A percentile compares a stretch with the other conserved stretches of the same genome.
Conservation (phyloP, 2,329 filamentous ascomycete genomes). For the Annulohypoxylon truncatum region DNA sequence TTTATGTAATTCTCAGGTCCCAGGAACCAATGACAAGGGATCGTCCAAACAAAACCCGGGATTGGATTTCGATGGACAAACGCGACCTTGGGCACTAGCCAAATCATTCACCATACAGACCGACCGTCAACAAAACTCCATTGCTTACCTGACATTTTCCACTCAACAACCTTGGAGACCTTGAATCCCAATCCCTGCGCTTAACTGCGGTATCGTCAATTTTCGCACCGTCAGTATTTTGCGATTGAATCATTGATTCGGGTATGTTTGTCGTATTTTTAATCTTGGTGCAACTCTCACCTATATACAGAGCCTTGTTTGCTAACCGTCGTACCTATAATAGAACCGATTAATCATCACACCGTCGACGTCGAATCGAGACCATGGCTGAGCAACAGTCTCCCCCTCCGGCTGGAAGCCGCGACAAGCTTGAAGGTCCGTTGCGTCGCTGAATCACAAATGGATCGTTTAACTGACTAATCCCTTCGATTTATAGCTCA, state of each 20-base stretch:
- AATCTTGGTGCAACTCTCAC: background rate
- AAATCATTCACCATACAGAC: conserved; percentile 15
- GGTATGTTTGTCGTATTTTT: conserved; percentile 16
- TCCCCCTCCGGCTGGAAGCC: conserved; percentile 43
- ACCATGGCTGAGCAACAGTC: conserved; percentile 48
- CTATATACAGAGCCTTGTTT: background rate
- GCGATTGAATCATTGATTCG: background rate
- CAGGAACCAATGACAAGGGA: conserved; percentile 25
- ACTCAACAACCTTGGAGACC: background rate
- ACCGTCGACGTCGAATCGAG: background rate
- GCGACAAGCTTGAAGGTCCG: conserved; percentile 52
- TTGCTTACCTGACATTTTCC: background rate
- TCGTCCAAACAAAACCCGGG: conserved; percentile 4
- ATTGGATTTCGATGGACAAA: conserved; percentile 19
- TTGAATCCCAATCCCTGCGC: background rate
- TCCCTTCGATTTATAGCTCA: conserved; percentile 70
- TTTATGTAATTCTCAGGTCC: conserved; percentile 11
- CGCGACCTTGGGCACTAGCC: conserved; percentile 36
- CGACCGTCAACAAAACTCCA: conserved; percentile 5
- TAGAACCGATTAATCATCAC: conserved; percentile 1
- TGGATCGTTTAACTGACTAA: conserved; percentile 33
- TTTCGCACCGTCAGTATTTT: background rate
- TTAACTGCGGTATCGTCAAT: background rate
- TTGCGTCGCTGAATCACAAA: conserved; percentile 13
- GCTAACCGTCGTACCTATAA: conserved; percentile 9